phyloP scores from a whole-genome alignment of 1,284 basidiomycete species.

The Ceraceosorus guamensis region DNA sequence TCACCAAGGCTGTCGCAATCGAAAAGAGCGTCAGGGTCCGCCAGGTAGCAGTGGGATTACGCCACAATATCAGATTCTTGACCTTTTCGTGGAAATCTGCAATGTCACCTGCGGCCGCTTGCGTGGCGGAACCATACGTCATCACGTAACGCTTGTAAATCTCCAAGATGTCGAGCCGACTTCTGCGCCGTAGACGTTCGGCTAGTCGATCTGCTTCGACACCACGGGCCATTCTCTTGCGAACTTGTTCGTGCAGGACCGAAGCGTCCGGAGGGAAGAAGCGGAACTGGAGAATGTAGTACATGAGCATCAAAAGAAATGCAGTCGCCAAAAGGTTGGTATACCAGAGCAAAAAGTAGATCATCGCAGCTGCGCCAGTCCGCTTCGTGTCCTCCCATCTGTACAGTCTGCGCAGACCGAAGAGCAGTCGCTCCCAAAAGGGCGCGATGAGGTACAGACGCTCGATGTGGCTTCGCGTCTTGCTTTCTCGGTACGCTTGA shows the following conservation, averaged over 20 bases:
- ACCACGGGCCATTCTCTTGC: constrained; percentile 42
- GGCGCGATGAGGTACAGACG: constrained; percentile 47
- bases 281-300: constrained; percentile 43
- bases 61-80: constrained; percentile 46
- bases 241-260: constrained; percentile 40
- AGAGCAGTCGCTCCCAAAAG: constrained; percentile 44
- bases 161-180: constrained; percentile 43
- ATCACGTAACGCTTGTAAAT: constrained; percentile 43
- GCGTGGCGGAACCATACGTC: constrained; percentile 31
- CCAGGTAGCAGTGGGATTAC: constrained; percentile 36
- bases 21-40: constrained; percentile 33
- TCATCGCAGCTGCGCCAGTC: constrained; percentile 41
- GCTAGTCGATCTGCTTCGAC: constrained; percentile 42
- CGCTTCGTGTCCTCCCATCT: constrained; percentile 21
- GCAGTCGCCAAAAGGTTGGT: too few relatives aligned
- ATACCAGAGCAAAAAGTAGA: constrained; percentile 48
- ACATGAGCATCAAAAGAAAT: constrained; percentile 42
- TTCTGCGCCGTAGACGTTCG: constrained; percentile 36
- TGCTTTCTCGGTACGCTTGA: constrained; percentile 40
- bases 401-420: constrained; percentile 18
- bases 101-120: constrained; percentile 34
- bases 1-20: constrained; percentile 29
- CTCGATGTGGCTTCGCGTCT: constrained; percentile 42
- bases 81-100: constrained; percentile 47
- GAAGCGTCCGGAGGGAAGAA: constrained; percentile 46